A percentile compares a stretch with the other conserved stretches of the same genome.
Conservation (phyloP, 768 basidiomycete species). For the Multifurca ochricompacta region DNA sequence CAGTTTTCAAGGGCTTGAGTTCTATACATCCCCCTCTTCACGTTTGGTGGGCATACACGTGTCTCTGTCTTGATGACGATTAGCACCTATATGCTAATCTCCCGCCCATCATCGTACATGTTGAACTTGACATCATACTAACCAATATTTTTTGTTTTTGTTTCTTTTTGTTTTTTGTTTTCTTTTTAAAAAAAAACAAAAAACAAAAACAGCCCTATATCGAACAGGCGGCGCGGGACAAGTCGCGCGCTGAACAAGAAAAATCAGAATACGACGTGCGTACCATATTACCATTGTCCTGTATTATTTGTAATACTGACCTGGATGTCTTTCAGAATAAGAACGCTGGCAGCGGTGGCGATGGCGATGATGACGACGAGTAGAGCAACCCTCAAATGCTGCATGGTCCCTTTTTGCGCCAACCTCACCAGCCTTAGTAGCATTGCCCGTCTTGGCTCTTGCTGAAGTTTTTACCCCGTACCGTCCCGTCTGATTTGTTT, state of each 20-base stretch:
- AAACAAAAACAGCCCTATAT: conserved; percentile 64
- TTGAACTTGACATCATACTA: conserved; percentile 3
- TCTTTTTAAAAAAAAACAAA: too few relatives aligned
- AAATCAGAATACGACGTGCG: conserved; percentile 44
- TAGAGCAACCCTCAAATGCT: conserved; percentile 21
- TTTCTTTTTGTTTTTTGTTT: neutral
- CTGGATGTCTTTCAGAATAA: conserved; percentile 25
- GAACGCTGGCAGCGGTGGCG: conserved; percentile 34
- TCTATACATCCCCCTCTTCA: neutral
- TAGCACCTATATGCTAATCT: neutral
- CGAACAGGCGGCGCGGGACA: conserved; percentile 81
- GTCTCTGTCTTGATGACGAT: neutral
- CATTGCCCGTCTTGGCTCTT: neutral
- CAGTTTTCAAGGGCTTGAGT: conserved; percentile 11
- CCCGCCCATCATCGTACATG: neutral
- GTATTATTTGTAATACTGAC: neutral
- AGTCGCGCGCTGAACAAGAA: conserved; percentile 78
- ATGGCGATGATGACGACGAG: conserved; percentile 42
- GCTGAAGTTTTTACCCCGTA: conserved; percentile 12
- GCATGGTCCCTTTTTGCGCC: neutral
- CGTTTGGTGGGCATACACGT: conserved; percentile 1
- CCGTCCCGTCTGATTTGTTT: conserved; percentile 9
- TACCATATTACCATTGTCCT: conserved; percentile 4
- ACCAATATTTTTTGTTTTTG: neutral
- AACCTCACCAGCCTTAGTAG: neutral